These are phyloP conservation scores for Pulveroboletus frians DNA, from an alignment of 768 basidiomycete species.

Conservation along the genomic window DNA sequence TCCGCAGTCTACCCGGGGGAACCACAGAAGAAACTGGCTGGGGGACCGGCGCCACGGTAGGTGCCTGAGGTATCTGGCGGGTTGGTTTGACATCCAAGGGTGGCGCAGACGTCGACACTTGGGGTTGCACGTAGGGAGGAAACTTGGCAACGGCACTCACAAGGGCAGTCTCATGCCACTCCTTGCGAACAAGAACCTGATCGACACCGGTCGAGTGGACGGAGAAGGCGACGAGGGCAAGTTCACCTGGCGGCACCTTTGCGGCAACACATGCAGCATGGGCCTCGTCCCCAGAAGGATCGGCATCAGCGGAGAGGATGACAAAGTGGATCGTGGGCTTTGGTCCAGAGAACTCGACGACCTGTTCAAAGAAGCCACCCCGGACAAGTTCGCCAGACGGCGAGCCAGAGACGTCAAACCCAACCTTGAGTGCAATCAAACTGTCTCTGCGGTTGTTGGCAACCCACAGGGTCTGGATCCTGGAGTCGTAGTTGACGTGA, in stretches of 20 bases:
- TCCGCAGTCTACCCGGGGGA: conserved; percentile 47
- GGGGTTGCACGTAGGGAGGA: conserved; percentile 41
- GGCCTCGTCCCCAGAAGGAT: conserved; percentile 77
- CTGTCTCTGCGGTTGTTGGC: conserved; percentile 83
- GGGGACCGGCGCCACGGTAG: conserved; percentile 13
- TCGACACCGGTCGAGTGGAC: conserved; percentile 90
- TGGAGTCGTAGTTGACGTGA: conserved; percentile 77
- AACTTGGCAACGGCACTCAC: conserved; percentile 53
- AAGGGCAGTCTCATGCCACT: conserved; percentile 77
- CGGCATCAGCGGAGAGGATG: conserved; percentile 78
- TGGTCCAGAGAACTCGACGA: conserved; percentile 76
- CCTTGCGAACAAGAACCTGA: conserved; percentile 79
- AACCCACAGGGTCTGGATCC: conserved; percentile 84
- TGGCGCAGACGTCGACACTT: conserved; percentile 21
- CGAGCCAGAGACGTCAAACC: conserved; percentile 54
- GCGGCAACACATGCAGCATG: conserved; percentile 81
- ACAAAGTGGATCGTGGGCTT: conserved; percentile 88
- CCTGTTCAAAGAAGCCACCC: conserved; percentile 70
- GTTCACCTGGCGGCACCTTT: conserved; percentile 67
- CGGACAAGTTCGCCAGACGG: conserved; percentile 57
- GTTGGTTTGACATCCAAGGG: conserved; percentile 19
- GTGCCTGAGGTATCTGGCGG: conserved; percentile 28
- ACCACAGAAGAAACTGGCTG: conserved; percentile 17
- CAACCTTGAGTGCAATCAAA: conserved; percentile 74
- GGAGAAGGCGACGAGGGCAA: conserved; percentile 80